Evolutionary conservation across 768 basidiomycete genomes (phyloP).

Genomic region (Crepidotus variabilis): DNA sequence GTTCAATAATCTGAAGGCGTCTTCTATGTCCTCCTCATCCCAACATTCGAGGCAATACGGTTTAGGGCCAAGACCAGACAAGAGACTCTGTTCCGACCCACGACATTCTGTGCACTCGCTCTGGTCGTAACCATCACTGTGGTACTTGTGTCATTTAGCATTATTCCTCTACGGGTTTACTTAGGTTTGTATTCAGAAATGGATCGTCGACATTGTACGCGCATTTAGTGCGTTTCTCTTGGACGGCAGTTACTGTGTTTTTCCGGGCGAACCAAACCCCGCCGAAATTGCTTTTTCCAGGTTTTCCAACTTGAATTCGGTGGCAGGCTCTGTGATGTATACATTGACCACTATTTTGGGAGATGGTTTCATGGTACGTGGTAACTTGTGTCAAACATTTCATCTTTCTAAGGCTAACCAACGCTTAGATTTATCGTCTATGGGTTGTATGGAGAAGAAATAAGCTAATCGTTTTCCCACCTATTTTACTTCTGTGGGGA

Average conservation of each 20-base stretch:
- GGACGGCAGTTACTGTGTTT: background rate
- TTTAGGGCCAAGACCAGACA: constrained; percentile 10
- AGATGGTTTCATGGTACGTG: constrained; percentile 12
- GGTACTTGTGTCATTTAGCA: constrained; percentile 1
- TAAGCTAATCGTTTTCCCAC: constrained; percentile 7
- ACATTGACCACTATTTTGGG: constrained; percentile 8
- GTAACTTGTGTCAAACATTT: background rate
- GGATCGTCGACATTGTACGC: constrained; percentile 8
- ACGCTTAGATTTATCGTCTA: constrained; percentile 7
- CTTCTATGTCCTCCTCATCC: constrained; percentile 16
- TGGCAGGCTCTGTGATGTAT: constrained; percentile 6
- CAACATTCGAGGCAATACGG: constrained; percentile 13
- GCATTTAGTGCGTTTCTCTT: constrained; percentile 9
- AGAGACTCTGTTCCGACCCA: constrained; percentile 16
- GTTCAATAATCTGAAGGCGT: constrained; percentile 6
- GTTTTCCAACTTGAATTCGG: constrained; percentile 6
- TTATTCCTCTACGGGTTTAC: background rate
- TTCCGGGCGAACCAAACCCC: background rate
- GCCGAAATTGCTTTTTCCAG: constrained; percentile 10
- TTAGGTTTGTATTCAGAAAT: constrained; percentile 2
- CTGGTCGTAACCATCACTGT: constrained; percentile 17
- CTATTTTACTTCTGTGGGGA: constrained; percentile 3
- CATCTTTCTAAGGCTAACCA: too few relatives aligned
- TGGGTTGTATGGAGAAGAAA: constrained; percentile 9
- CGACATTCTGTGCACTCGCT: constrained; percentile 15